These are phyloP conservation scores for Cutaneotrichosporon sp. DNA, from an alignment of 1,284 basidiomycete species.

Conservation along the genomic window DNA sequence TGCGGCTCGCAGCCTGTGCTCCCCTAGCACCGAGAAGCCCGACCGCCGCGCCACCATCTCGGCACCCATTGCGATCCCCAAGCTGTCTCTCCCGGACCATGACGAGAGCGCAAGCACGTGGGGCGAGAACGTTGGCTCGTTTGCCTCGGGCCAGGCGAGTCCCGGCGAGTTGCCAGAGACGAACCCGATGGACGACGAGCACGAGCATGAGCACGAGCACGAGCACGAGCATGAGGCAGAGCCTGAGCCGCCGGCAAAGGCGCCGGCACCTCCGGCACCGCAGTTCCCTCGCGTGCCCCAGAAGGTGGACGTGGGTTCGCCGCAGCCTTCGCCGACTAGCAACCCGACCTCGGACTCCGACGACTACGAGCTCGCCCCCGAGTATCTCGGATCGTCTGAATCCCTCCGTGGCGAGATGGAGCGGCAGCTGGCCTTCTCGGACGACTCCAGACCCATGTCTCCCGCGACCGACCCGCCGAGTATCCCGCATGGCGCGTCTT, in stretches of 20 bases:
- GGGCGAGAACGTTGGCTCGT: neutral
- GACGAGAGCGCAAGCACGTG: conserved; percentile 2
- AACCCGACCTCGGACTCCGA: conserved; percentile 12
- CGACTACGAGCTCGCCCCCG: conserved; percentile 22
- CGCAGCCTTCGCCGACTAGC: conserved; percentile 1
- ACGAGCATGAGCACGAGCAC: neutral
- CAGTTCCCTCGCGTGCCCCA: neutral
- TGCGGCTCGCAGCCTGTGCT: conserved; percentile 60
- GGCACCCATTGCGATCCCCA: conserved; percentile 20
- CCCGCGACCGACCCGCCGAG: neutral
- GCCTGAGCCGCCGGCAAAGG: neutral
- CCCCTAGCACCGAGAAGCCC: conserved; percentile 18
- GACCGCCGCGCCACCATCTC: conserved; percentile 33
- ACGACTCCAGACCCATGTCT: neutral
- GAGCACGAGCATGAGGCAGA: neutral
- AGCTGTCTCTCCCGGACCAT: conserved; percentile 16
- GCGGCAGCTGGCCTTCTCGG: conserved; percentile 9
- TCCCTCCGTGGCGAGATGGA: conserved; percentile 17
- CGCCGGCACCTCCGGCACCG: neutral
- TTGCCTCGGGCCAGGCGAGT: neutral
- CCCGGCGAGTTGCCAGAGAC: conserved; percentile 7
- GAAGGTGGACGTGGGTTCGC: neutral
- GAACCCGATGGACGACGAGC: neutral
- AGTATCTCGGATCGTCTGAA: conserved; percentile 19
- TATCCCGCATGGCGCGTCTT: neutral